phyloP scores from a whole-genome alignment of 495 filamentous ascomycete species.

The Chaetomium tenue region DNA sequence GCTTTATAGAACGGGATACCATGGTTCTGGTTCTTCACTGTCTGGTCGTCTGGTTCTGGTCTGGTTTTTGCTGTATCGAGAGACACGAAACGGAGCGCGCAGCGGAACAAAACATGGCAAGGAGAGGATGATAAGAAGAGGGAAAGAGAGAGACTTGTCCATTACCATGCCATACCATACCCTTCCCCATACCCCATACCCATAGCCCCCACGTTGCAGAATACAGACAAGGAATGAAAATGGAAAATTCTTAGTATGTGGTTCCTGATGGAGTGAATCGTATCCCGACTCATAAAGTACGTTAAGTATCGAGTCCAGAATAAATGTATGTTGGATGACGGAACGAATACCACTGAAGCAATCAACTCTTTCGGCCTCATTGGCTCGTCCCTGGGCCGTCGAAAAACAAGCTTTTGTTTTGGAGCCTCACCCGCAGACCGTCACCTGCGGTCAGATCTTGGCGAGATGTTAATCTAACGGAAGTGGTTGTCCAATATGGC shows the following conservation, averaged over 20 bases:
- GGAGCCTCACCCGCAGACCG: too few species aligned
- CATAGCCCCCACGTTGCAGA: not conserved
- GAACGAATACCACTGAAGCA: too few species aligned
- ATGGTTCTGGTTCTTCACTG: conserved; percentile 16
- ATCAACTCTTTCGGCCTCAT: too few species aligned
- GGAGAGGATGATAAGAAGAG: not conserved
- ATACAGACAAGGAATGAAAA: conserved; percentile 12
- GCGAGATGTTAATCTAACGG: too few species aligned
- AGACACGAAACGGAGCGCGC: not conserved
- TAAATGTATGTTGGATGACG: too few species aligned
- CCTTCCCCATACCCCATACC: not conserved
- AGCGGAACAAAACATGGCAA: not conserved
- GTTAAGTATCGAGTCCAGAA: too few species aligned
- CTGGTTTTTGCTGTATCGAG: not conserved
- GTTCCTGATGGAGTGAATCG: not conserved
- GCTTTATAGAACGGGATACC: conserved; percentile 29
- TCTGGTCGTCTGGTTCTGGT: conserved; percentile 16
- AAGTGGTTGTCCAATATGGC: too few species aligned
- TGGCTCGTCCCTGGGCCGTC: not conserved
- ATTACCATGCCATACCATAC: not conserved
- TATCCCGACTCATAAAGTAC: too few species aligned
- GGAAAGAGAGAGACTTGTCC: not conserved
- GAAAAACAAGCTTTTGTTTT: not conserved
- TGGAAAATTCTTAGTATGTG: conserved; percentile 3
- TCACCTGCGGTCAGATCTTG: too few species aligned